These are phyloP conservation scores for Neovahlkampfia damariscottae DNA, from an alignment of 78 protist genomes.

Conservation along the genomic window DNA sequence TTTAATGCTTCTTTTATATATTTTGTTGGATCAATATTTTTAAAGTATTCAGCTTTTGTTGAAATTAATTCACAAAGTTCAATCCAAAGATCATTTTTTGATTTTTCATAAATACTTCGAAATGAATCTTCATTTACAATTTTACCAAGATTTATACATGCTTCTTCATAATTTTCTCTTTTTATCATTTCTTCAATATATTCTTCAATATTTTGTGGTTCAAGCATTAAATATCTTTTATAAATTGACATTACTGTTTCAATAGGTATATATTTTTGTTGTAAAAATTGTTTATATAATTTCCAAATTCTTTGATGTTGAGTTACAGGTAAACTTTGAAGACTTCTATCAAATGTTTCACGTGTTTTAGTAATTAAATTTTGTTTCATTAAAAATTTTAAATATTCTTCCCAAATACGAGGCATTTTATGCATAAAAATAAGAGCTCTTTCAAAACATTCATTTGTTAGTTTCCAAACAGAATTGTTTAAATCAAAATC, in stretches of 20 bases:
- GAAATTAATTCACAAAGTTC: conserved; percentile 78
- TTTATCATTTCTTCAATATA: conserved; percentile 63
- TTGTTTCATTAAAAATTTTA: conserved; percentile 53
- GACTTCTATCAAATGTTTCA: conserved; percentile 83
- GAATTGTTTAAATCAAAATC: conserved; percentile 26
- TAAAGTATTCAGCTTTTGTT: conserved; percentile 33
- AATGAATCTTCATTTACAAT: conserved; percentile 12
- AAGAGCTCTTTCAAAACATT: conserved; percentile 67
- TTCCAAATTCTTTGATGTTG: conserved; percentile 94
- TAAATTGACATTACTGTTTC: conserved; percentile 38
- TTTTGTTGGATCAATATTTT: conserved; percentile 42
- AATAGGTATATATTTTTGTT: conserved; percentile 29
- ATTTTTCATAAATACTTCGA: conserved; percentile 53
- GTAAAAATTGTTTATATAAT: conserved; percentile 63
- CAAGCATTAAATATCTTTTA: conserved; percentile 34
- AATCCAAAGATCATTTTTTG: conserved; percentile 85
- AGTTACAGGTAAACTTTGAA: conserved; percentile 89
- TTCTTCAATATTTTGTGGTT: conserved; percentile 69
- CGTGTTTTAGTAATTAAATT: conserved; percentile 64
- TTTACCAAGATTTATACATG: conserved; percentile 34
- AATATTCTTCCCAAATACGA: conserved; percentile 93
- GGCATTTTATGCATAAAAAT: conserved; percentile 97
- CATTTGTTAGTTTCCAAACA: conserved; percentile 45
- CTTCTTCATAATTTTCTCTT: conserved; percentile 49
- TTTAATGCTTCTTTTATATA: conserved; percentile 62